phyloP scores from a whole-genome alignment of 768 basidiomycete species.

The Amanita fuliginea region DNA sequence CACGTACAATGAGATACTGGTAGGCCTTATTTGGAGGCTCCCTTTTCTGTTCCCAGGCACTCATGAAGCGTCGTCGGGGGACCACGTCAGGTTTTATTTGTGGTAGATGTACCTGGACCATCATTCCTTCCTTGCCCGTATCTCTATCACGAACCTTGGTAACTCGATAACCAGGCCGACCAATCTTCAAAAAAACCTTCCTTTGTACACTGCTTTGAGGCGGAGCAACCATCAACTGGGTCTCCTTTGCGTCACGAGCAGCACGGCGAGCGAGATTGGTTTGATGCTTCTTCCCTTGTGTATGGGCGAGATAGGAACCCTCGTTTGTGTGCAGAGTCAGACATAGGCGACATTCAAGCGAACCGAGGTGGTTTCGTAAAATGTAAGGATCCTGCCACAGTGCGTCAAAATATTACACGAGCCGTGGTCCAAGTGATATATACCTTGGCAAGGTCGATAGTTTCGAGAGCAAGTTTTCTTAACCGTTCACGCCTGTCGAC shows the following conservation, averaged over 20 bases:
- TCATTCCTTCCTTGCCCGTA: conserved; percentile 89
- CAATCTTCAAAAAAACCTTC: conserved; percentile 97
- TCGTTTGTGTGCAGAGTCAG: conserved; percentile 99
- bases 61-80: conserved; percentile 90
- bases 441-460: conserved; percentile 96
- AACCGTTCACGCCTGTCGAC: conserved; percentile 92
- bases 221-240: conserved; percentile 81
- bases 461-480: conserved; percentile 91
- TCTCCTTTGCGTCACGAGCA: conserved; percentile 94
- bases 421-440: conserved; percentile 9
- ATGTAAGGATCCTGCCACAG: conserved; percentile 84
- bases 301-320: conserved; percentile 97
- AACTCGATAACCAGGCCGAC: conserved; percentile 88
- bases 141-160: conserved; percentile 93
- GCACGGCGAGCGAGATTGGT: conserved; percentile 96
- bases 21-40: conserved; percentile 94
- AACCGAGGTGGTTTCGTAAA: conserved; percentile 95
- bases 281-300: conserved; percentile 99
- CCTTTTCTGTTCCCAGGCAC: conserved; percentile 92
- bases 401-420: conserved; percentile 7
- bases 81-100: conserved; percentile 82
- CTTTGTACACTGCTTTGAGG: conserved; percentile 70
- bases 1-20: conserved; percentile 91
- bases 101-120: conserved; percentile 94
- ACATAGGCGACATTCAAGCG: conserved; percentile 95